Percentiles rank a stretch among this genome's conserved stretches.
phyloP scores from a whole-genome alignment of 305 asterid species.

The Fraxinus floribunda region DNA sequence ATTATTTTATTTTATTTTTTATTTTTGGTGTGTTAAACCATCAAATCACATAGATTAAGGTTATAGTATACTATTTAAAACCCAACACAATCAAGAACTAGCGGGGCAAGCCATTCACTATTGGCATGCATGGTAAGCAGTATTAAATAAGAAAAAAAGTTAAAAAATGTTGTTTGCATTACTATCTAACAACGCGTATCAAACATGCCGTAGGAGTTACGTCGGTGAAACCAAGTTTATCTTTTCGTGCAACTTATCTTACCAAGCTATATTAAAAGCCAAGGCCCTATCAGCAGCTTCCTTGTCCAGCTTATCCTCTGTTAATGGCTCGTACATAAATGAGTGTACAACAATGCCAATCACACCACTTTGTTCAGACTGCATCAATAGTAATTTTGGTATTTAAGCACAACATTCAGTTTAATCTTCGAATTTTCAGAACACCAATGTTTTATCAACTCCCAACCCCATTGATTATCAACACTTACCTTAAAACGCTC shows the following conservation, averaged over 20 bases:
- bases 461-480: background rate
- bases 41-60: background rate
- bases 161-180: background rate
- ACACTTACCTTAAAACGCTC: constrained; percentile 56
- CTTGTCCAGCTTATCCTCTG: constrained; percentile 40
- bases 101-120: background rate
- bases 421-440: background rate
- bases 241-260: background rate
- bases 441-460: background rate
- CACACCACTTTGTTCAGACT: constrained; percentile 57
- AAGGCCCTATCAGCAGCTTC: constrained; percentile 73
- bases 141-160: background rate
- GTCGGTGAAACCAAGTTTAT: background rate
- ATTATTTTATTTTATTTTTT: background rate
- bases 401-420: background rate
- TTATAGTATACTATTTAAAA: background rate
- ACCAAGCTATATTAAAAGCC: constrained; percentile 77
- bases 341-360: constrained; percentile 52
- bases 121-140: background rate
- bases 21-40: background rate
- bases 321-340: constrained; percentile 62
- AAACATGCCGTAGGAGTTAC: background rate
- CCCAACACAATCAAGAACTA: background rate
- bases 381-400: constrained; percentile 28
- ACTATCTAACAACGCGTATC: background rate